Conservation (phyloP, 495 filamentous ascomycete species). For the Hyaloscypha variabilis region DNA sequence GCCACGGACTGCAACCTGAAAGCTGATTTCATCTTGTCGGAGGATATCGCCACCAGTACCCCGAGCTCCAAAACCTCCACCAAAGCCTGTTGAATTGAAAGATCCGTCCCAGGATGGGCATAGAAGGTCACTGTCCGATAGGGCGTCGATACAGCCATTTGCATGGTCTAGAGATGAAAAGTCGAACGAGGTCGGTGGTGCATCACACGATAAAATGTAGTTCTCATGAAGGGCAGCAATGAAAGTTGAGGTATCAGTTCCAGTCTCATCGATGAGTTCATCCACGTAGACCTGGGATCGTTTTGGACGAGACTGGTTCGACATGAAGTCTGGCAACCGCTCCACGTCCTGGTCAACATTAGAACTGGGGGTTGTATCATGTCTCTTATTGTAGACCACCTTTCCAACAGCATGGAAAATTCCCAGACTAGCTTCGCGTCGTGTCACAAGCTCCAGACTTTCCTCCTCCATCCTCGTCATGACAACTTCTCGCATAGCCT, state of each 20-base stretch:
- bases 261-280: conserved; percentile 81
- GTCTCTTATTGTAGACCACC: conserved; percentile 91
- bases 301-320: conserved; percentile 62
- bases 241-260: conserved; percentile 87
- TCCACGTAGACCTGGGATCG: conserved; percentile 72
- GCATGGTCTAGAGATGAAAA: conserved; percentile 65
- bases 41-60: conserved; percentile 69
- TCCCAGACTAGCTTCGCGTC: conserved; percentile 82
- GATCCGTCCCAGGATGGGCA: conserved; percentile 60
- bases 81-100: conserved; percentile 46
- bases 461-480: conserved; percentile 73
- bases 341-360: conserved; percentile 42
- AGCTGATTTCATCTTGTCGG: conserved; percentile 89
- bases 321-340: conserved; percentile 61
- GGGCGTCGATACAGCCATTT: conserved; percentile 72
- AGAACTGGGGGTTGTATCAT: conserved; percentile 38
- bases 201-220: conserved; percentile 80
- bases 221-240: conserved; percentile 95
- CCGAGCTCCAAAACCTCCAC: conserved; percentile 46
- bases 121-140: conserved; percentile 88
- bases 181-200: conserved; percentile 45
- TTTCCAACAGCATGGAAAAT: conserved; percentile 97
- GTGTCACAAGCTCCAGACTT: conserved; percentile 72
- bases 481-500: conserved; percentile 51
- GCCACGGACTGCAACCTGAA: conserved; percentile 84